Percentiles rank a stretch among this genome's conserved stretches.
Evolutionary conservation across 108 stramenopile genomes (phyloP).

Genomic region (Fragilaria crotonensis): DNA sequence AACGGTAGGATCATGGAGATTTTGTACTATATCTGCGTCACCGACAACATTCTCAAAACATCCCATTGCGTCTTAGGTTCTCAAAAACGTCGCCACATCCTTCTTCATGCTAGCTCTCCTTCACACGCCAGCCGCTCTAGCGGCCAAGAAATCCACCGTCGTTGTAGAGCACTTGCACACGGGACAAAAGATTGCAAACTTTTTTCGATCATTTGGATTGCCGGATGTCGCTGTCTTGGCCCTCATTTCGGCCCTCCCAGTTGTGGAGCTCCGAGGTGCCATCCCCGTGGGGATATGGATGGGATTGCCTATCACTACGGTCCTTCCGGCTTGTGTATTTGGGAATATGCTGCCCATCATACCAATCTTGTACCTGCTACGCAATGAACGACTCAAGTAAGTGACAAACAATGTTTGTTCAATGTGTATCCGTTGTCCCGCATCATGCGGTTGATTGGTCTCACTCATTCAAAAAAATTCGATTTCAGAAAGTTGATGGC

Average conservation of each 20-base stretch:
- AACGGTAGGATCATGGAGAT: no score
- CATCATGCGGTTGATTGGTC: not conserved
- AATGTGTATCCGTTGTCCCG: not conserved
- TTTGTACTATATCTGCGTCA: no score
- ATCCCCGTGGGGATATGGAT: constrained; percentile 88
- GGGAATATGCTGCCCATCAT: constrained; percentile 92
- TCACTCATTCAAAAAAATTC: constrained; percentile 3
- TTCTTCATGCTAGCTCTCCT: not conserved
- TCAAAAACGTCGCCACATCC: no score
- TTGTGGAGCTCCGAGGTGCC: constrained; percentile 91
- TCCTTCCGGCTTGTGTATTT: constrained; percentile 79
- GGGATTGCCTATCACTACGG: constrained; percentile 77
- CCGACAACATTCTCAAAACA: no score
- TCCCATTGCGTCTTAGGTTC: no score
- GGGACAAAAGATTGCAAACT: constrained; percentile 83
- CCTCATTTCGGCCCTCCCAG: constrained; percentile 89
- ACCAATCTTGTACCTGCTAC: constrained; percentile 72
- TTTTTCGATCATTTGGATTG: constrained; percentile 69
- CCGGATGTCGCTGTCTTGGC: constrained; percentile 84
- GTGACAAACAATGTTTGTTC: constrained; percentile 6
- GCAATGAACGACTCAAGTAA: constrained; percentile 62
- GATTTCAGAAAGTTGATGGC: constrained; percentile 54
- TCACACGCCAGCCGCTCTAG: constrained; percentile 26
- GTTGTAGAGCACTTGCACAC: constrained; percentile 64
- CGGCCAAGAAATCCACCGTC: constrained; percentile 29